phyloP scores from a whole-genome alignment of 106 monocot genomes.

The Platanthera guangdongensis region DNA sequence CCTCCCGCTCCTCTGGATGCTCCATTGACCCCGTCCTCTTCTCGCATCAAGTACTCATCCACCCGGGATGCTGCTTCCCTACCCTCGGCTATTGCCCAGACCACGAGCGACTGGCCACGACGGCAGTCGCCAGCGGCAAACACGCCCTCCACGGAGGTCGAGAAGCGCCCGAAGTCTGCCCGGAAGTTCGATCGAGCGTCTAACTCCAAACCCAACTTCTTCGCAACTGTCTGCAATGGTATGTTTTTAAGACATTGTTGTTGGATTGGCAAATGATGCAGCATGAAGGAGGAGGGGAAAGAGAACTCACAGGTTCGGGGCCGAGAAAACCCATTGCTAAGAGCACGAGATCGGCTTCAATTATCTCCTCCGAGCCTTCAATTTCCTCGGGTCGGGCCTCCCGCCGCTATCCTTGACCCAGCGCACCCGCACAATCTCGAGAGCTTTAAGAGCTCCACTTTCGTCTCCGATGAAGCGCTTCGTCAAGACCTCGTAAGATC shows the following conservation, averaged over 20 bases:
- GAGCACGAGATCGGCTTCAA: conserved; percentile 89
- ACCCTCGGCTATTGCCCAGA: conserved; percentile 95
- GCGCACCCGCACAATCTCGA: conserved; percentile 61
- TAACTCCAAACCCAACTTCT: conserved; percentile 63
- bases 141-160: conserved; percentile 73
- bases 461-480: conserved; percentile 86
- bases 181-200: conserved; percentile 89
- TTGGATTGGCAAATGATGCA: not conserved
- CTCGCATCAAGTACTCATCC: conserved; percentile 60
- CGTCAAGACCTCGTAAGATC: conserved; percentile 84
- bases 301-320: conserved; percentile 64
- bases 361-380: conserved; percentile 63
- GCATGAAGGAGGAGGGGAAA: not conserved
- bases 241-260: not conserved
- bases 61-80: conserved; percentile 79
- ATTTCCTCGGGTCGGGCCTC: conserved; percentile 60
- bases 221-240: conserved; percentile 56
- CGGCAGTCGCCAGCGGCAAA: conserved; percentile 96
- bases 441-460: conserved; percentile 73
- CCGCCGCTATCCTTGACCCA: conserved; percentile 84
- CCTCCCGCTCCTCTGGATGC: not conserved
- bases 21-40: conserved; percentile 7
- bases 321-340: conserved; percentile 98
- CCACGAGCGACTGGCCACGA: conserved; percentile 89
- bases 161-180: conserved; percentile 78